Evolutionary conservation across 768 basidiomycete genomes (phyloP).

Genomic region (Lentinula aciculospora): DNA sequence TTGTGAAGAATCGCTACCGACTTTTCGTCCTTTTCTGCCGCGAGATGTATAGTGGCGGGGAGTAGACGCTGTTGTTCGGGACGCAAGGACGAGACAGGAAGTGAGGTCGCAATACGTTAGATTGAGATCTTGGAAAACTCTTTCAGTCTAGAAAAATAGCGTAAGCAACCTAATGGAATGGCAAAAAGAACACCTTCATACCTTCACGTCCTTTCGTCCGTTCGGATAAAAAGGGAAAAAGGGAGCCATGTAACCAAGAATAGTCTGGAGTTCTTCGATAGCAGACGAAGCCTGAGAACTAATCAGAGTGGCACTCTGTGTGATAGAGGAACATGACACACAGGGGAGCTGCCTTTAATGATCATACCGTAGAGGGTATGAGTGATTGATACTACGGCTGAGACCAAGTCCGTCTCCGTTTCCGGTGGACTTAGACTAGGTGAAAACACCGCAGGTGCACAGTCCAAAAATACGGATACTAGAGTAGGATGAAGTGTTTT

Average conservation of each 20-base stretch:
- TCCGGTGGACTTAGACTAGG: constrained; percentile 55
- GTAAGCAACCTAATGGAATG: constrained; percentile 6
- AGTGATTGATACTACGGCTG: constrained; percentile 52
- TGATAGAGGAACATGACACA: constrained; percentile 20
- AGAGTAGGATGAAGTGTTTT: constrained; percentile 73
- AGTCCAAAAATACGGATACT: constrained; percentile 81
- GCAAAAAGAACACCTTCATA: constrained; percentile 13
- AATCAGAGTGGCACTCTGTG: constrained; percentile 1
- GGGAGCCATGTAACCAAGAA: constrained; percentile 70
- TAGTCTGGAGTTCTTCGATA: constrained; percentile 43
- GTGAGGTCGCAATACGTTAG: constrained; percentile 74
- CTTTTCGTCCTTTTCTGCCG: constrained; percentile 14
- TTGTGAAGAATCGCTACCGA: constrained; percentile 28
- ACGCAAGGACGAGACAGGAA: constrained; percentile 51
- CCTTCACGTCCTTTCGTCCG: constrained; percentile 55
- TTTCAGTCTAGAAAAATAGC: constrained; percentile 43
- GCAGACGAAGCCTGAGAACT: constrained; percentile 20
- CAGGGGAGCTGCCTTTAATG: constrained; percentile 34
- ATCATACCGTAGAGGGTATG: constrained; percentile 56
- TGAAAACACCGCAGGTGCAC: constrained; percentile 76
- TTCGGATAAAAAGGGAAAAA: constrained; percentile 76
- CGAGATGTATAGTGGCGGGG: constrained; percentile 14
- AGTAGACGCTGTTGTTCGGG: constrained; percentile 10
- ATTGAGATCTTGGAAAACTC: constrained; percentile 65
- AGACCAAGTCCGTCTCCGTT: constrained; percentile 53